These are phyloP conservation scores for Fraxinus velutina DNA, from an alignment of 305 asterid genomes.

Conservation along the genomic window DNA sequence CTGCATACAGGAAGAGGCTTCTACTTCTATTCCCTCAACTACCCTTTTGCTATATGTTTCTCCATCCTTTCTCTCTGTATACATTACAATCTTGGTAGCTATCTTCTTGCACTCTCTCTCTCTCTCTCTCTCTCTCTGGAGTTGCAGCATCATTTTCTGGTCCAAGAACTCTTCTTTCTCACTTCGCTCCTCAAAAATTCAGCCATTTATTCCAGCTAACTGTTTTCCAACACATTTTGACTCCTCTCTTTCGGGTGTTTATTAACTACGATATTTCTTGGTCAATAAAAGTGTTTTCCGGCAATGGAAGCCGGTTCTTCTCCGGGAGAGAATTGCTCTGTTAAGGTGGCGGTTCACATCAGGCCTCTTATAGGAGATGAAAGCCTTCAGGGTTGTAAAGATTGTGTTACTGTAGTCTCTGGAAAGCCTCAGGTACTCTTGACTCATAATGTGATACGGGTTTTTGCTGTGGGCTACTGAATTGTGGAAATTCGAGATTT, in stretches of 20 bases:
- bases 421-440: slow-evolving; percentile 91
- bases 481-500: slow-evolving; percentile 19
- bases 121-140: slow-evolving; percentile 27
- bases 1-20: slow-evolving; percentile 7
- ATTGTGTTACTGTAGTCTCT: slow-evolving; percentile 75
- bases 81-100: slow-evolving; percentile 26
- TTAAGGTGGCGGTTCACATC: slow-evolving; percentile 91
- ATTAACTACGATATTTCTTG: slow-evolving; percentile 15
- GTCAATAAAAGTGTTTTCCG: slow-evolving; percentile 1
- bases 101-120: slow-evolving; percentile 34
- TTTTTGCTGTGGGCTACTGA: slow-evolving; percentile 15
- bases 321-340: slow-evolving; percentile 87
- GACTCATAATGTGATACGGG: slow-evolving; percentile 37
- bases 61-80: slow-evolving; percentile 17
- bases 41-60: slow-evolving; percentile 35
- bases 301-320: slow-evolving; percentile 58
- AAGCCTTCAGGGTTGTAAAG: slow-evolving; percentile 92
- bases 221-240: slow-evolving; percentile 39
- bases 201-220: slow-evolving; percentile 31
- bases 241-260: slow-evolving; percentile 8
- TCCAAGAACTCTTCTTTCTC: slow-evolving; percentile 34
- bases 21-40: slow-evolving; percentile 43
- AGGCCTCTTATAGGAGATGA: slow-evolving; percentile 97
- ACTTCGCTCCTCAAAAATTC: slow-evolving; percentile 34
- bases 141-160: slow-evolving; percentile 74